Percentiles rank a stretch among this genome's conserved stretches.
These are phyloP conservation scores for Backusella psychrophila DNA, from an alignment of 192 early-diverging fungal genomes.

Conservation along the genomic window DNA sequence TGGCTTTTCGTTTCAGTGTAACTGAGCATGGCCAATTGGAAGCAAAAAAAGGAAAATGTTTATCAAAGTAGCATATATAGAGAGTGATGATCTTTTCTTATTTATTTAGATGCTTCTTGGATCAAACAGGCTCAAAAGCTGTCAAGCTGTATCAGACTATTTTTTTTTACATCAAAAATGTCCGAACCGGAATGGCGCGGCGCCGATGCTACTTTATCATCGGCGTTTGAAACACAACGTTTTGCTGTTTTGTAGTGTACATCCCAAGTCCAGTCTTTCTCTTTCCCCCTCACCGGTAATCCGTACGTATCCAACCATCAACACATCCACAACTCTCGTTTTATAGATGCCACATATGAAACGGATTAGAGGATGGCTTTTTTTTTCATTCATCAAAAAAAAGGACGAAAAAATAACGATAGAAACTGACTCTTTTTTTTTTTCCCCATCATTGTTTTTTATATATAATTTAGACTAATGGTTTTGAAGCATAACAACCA, in stretches of 20 bases:
- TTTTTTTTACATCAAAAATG: not conserved
- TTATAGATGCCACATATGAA: not conserved
- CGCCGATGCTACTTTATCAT: not conserved
- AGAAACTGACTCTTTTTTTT: not conserved
- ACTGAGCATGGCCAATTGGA: too few relatives aligned
- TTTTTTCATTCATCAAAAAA: not conserved
- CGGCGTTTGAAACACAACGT: not conserved
- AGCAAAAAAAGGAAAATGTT: too few relatives aligned
- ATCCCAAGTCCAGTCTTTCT: slow-evolving; percentile 14
- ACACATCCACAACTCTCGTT: not conserved
- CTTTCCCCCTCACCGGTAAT: slow-evolving; percentile 31
- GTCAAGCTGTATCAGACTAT: too few relatives aligned
- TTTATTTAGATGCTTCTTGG: too few relatives aligned
- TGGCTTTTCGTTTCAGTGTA: too few relatives aligned
- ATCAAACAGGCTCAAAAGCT: not conserved
- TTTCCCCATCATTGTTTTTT: not conserved
- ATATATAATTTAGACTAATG: slow-evolving; percentile 22
- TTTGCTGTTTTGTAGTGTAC: slow-evolving; percentile 10
- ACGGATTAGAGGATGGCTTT: not conserved
- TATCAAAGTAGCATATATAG: too few relatives aligned
- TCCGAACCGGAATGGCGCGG: not conserved
- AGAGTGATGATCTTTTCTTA: too few relatives aligned
- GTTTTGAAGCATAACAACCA: slow-evolving; percentile 93
- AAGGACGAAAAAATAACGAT: not conserved
- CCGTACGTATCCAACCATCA: slow-evolving; percentile 21